Conservation (phyloP, 2,329 filamentous ascomycete genomes). For the Colletotrichum sp. region DNA sequence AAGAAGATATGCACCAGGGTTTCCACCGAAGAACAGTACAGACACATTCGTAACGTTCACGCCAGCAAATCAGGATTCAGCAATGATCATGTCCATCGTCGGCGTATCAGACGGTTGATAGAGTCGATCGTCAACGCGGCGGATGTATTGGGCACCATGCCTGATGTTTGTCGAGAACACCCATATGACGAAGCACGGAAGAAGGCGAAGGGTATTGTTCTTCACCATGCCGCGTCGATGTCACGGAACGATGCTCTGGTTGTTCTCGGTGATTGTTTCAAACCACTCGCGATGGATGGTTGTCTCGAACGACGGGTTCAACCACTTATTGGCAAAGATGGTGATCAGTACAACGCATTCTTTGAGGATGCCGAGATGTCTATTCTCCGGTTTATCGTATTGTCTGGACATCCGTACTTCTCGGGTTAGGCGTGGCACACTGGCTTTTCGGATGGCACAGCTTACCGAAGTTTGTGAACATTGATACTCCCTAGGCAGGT, state of each 20-base stretch:
- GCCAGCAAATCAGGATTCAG: no score
- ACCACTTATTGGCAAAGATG: no score
- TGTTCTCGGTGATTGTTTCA: background rate
- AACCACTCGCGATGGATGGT: background rate
- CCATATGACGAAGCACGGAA: background rate
- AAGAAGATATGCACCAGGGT: no score
- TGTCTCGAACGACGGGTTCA: background rate
- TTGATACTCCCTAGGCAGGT: no score
- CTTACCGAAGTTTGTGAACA: no score
- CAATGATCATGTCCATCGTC: no score
- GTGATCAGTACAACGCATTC: background rate
- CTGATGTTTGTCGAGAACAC: background rate
- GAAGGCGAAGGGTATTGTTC: background rate
- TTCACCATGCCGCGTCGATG: background rate
- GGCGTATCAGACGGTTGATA: background rate
- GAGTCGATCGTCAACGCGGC: background rate
- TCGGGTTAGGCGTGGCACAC: background rate
- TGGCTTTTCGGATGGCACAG: no score
- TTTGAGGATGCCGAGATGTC: background rate
- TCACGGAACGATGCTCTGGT: background rate
- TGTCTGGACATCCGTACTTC: background rate
- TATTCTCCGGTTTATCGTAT: background rate
- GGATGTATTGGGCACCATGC: background rate
- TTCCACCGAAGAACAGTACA: no score
- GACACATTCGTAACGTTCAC: no score